Evolutionary conservation across 805 yeast species (phyloP).

Genomic region (Blastobotrys attinorum): DNA sequence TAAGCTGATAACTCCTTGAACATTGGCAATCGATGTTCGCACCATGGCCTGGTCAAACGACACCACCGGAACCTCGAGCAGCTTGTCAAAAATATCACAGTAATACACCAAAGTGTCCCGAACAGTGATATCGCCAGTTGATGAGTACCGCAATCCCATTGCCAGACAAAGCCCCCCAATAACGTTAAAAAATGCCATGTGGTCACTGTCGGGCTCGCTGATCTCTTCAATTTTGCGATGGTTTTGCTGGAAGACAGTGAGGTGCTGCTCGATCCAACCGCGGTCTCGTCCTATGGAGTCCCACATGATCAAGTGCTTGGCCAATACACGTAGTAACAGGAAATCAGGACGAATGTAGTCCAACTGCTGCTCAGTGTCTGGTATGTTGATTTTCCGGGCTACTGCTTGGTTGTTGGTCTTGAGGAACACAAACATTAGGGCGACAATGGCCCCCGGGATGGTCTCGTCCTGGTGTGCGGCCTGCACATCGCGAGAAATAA

Average conservation of each 20-base stretch:
- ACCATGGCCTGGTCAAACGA: slow-evolving; percentile 56
- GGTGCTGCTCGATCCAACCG: slow-evolving; percentile 49
- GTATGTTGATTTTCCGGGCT: slow-evolving; percentile 55
- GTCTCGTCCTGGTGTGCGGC: slow-evolving; percentile 55
- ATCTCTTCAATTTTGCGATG: slow-evolving; percentile 6
- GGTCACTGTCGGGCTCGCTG: slow-evolving; percentile 45
- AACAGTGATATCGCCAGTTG: slow-evolving; percentile 49
- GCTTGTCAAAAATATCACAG: slow-evolving; percentile 43
- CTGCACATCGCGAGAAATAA: slow-evolving; percentile 50
- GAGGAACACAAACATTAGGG: slow-evolving; percentile 66
- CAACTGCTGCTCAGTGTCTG: slow-evolving; percentile 48
- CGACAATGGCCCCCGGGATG: slow-evolving; percentile 64
- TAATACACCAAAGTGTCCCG: slow-evolving; percentile 47
- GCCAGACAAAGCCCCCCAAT: slow-evolving; percentile 71
- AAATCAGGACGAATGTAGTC: slow-evolving; percentile 77
- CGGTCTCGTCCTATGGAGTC: slow-evolving; percentile 40
- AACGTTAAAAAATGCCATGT: slow-evolving; percentile 52
- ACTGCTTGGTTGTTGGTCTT: slow-evolving; percentile 53
- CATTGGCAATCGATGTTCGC: slow-evolving; percentile 42
- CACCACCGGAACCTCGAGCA: slow-evolving; percentile 36
- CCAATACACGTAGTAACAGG: slow-evolving; percentile 55
- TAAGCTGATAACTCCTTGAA: slow-evolving; percentile 53
- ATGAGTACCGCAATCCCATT: slow-evolving; percentile 69
- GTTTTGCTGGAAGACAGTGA: slow-evolving; percentile 23
- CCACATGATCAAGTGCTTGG: slow-evolving; percentile 68